phyloP scores from a whole-genome alignment of 108 stramenopile genomes.

The Cyclostephanos tholiformis region DNA sequence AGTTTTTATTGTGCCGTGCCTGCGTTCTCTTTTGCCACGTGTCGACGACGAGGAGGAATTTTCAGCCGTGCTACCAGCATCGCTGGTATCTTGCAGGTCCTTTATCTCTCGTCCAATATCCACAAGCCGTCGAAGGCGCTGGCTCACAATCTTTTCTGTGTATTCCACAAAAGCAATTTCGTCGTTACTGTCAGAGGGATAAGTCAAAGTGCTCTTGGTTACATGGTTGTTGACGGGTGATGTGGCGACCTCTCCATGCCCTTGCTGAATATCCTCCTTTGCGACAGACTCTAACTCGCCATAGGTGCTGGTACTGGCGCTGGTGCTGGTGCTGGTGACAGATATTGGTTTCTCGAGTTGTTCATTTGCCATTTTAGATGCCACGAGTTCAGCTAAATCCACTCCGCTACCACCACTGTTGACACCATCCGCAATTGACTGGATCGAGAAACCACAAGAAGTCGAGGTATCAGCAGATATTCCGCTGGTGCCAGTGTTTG shows the following conservation, averaged over 20 bases:
- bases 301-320: too few species aligned
- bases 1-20: background rate
- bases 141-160: background rate
- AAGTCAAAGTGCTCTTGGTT: background rate
- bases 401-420: background rate
- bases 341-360: background rate
- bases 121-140: background rate
- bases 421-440: background rate
- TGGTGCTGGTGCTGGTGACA: too few species aligned
- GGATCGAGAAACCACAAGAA: background rate
- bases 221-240: background rate
- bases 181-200: background rate
- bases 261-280: background rate
- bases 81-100: background rate
- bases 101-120: background rate
- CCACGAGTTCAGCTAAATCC: background rate
- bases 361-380: background rate
- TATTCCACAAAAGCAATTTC: background rate
- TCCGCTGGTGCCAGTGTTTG: background rate
- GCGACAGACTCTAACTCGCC: too few species aligned
- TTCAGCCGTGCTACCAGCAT: background rate
- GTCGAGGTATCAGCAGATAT: background rate
- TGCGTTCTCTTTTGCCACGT: slow-evolving; percentile 1
- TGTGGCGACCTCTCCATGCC: background rate
- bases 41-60: background rate